Evolutionary conservation across 2,329 filamentous ascomycete genomes (phyloP).

Genomic region (Xylariaceae sp.): DNA sequence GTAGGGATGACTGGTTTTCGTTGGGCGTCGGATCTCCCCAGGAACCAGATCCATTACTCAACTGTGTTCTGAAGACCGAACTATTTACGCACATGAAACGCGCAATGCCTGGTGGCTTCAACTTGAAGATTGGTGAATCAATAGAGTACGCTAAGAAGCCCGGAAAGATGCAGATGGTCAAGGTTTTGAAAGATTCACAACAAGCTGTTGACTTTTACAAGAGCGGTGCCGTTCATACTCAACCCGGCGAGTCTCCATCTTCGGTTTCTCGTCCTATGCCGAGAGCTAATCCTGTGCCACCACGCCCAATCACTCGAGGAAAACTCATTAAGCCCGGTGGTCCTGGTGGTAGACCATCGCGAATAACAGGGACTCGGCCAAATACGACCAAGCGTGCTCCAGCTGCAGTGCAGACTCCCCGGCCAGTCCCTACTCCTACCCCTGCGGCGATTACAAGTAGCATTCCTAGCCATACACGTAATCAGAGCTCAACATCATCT

Average conservation of each 20-base stretch:
- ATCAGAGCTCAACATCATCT: constrained; percentile 59
- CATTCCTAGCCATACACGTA: constrained; percentile 61
- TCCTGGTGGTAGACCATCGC: constrained; percentile 81
- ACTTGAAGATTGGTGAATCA: constrained; percentile 79
- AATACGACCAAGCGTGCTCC: constrained; percentile 41
- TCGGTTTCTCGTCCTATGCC: constrained; percentile 86
- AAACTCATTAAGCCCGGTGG: constrained; percentile 91
- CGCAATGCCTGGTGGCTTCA: constrained; percentile 79
- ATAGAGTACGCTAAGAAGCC: constrained; percentile 99
- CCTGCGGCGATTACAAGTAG: constrained; percentile 32
- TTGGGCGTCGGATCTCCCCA: constrained; percentile 88
- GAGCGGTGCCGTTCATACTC: constrained; percentile 88
- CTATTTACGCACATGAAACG: constrained; percentile 91
- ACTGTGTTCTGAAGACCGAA: constrained; percentile 95
- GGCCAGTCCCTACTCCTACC: constrained; percentile 44
- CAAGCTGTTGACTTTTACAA: constrained; percentile 87
- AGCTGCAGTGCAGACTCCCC: constrained; percentile 39
- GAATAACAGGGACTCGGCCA: constrained; percentile 61
- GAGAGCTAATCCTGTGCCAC: constrained; percentile 82
- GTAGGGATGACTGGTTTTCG: constrained; percentile 97
- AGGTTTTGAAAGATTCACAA: constrained; percentile 86
- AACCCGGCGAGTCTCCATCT: constrained; percentile 80
- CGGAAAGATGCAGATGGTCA: constrained; percentile 86
- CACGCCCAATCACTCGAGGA: constrained; percentile 89
- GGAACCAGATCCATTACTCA: constrained; percentile 91